These are phyloP conservation scores for Rossbeevera mucosa DNA, from an alignment of 768 basidiomycete species.

Conservation along the genomic window DNA sequence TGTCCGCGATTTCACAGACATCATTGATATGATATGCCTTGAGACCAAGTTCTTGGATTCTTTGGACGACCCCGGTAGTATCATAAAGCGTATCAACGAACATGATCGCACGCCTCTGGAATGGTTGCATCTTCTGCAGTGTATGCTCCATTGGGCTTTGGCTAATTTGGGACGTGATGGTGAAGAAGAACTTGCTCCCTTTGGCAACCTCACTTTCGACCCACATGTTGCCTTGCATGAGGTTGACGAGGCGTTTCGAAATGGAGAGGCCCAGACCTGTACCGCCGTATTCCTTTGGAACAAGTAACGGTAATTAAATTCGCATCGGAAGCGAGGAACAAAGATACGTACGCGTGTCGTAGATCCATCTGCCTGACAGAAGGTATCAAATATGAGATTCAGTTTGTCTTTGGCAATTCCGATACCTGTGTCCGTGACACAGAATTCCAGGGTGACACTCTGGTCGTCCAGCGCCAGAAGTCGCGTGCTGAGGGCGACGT, in stretches of 20 bases:
- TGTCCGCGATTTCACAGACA: conserved; percentile 77
- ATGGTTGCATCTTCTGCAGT: conserved; percentile 77
- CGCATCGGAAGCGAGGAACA: conserved; percentile 7
- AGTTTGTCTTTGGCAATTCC: conserved; percentile 98
- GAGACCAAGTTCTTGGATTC: conserved; percentile 76
- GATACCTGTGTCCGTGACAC: conserved; percentile 96
- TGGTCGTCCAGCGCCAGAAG: conserved; percentile 74
- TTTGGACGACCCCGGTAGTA: conserved; percentile 65
- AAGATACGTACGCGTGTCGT: conserved; percentile 73
- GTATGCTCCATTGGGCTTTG: conserved; percentile 69
- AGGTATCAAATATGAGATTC: conserved; percentile 97
- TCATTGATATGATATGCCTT: conserved; percentile 71
- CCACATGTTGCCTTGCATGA: conserved; percentile 99
- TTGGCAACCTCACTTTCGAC: conserved; percentile 92
- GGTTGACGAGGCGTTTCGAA: conserved; percentile 91
- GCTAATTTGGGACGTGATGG: conserved; percentile 82
- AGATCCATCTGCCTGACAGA: conserved; percentile 97
- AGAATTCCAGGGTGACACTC: conserved; percentile 91
- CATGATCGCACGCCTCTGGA: conserved; percentile 82
- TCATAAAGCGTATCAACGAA: conserved; percentile 86
- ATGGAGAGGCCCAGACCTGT: conserved; percentile 96
- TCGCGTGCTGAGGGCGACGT: conserved; percentile 85
- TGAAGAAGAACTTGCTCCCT: conserved; percentile 96
- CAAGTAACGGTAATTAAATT: conserved; percentile 14
- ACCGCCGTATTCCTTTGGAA: conserved; percentile 84